Conservation (phyloP, 805 yeast species). For the Saccharomycopsis lassenensis region DNA sequence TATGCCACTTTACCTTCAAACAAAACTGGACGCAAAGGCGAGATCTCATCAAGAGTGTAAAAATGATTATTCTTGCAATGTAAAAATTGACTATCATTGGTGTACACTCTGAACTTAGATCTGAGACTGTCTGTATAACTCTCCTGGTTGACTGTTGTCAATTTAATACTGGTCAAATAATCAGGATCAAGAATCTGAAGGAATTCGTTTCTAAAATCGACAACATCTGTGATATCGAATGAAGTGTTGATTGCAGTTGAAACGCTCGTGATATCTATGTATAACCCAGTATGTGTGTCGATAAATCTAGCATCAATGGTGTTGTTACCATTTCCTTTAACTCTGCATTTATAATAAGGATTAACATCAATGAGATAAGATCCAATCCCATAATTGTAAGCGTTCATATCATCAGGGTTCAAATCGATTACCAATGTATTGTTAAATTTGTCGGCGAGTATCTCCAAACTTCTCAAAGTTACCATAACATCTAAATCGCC, state of each 20-base stretch:
- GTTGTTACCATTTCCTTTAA: conserved; percentile 45
- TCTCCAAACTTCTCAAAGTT: conserved; percentile 36
- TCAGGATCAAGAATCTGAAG: conserved; percentile 7
- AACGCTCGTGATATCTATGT: conserved; percentile 61
- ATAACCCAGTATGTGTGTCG: conserved; percentile 57
- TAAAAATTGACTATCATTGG: conserved; percentile 26
- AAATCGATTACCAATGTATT: conserved; percentile 29
- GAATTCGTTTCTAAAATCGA: conserved; percentile 6
- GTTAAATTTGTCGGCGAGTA: conserved; percentile 35
- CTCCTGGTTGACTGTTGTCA: not conserved
- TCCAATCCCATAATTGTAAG: conserved; percentile 39
- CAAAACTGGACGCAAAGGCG: conserved; percentile 39
- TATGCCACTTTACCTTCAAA: conserved; percentile 51
- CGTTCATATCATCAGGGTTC: conserved; percentile 11
- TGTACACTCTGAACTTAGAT: conserved; percentile 25
- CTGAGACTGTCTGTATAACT: conserved; percentile 15
- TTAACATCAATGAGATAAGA: conserved; percentile 38
- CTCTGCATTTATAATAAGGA: conserved; percentile 40
- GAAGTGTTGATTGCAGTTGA: conserved; percentile 21
- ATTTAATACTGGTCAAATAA: not conserved
- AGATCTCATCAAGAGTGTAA: conserved; percentile 33
- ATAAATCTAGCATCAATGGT: conserved; percentile 65
- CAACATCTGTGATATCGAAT: conserved; percentile 1
- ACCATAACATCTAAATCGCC: conserved; percentile 54
- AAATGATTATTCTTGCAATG: conserved; percentile 56